Percentiles rank a stretch among this genome's conserved stretches.
These are phyloP conservation scores for Stromatinia cepivora DNA, from an alignment of 2,329 filamentous ascomycete species.

Conservation along the genomic window DNA sequence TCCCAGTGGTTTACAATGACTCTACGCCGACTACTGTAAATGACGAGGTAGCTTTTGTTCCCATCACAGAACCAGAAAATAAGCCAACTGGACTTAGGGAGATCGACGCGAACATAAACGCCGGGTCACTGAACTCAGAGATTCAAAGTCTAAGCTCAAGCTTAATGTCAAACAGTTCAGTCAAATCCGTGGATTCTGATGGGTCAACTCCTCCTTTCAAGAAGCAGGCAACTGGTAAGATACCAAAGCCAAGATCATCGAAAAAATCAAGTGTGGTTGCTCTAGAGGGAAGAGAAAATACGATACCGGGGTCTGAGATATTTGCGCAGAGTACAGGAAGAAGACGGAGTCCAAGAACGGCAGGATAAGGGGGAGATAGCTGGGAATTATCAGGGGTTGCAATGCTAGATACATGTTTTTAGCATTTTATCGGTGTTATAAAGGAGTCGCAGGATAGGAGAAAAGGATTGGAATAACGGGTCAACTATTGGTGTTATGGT, in stretches of 20 bases:
- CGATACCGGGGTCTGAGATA: constrained; percentile 14
- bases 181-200: constrained; percentile 10
- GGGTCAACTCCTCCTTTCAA: constrained; percentile 34
- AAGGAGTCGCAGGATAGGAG: not conserved
- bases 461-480: not conserved
- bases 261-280: constrained; percentile 44
- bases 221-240: constrained; percentile 42
- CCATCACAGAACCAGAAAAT: constrained; percentile 26
- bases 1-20: constrained; percentile 41
- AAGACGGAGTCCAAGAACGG: constrained; percentile 37
- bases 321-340: constrained; percentile 37
- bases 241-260: constrained; percentile 45
- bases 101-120: constrained; percentile 50
- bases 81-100: constrained; percentile 48
- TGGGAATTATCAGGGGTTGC: not conserved
- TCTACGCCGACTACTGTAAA: constrained; percentile 16
- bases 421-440: not conserved
- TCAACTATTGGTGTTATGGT: constrained; percentile 1
- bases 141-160: constrained; percentile 24
- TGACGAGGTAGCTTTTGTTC: constrained; percentile 28
- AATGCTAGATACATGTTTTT: not conserved
- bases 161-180: constrained; percentile 15
- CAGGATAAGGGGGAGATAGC: not conserved
- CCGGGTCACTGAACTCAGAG: constrained; percentile 39
- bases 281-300: constrained; percentile 49